Base-by-base conservation (phyloP, 2,329 filamentous ascomycete genomes). In the Claviceps humidiphila region DNA sequence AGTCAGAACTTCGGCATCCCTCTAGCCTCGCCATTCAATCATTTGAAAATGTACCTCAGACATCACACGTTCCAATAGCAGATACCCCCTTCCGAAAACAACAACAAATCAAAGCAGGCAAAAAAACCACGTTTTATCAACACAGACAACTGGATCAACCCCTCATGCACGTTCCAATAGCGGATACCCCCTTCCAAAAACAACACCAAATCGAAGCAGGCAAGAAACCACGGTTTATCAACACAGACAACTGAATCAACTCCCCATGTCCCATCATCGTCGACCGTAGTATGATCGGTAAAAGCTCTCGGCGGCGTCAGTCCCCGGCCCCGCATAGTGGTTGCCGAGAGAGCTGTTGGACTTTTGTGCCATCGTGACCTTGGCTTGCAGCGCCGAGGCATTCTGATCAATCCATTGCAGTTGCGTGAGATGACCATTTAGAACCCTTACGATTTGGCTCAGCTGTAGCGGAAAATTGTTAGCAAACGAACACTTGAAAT, bases 391-490 rank as follows among this genome's bases (percentile, higher is more conserved):
- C 37, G 84, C 78, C 16, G 83, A 79, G 39, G 91, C 87, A 57
- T 91, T 90, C 58, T 83, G 81, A 64, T 97, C 91, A 66, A 98
- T 97, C 72, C 86, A 87, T 69, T 96, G 91, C 55, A 98, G 76
- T 68, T 96, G 90, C 39, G 84, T 82, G 40, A 98, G 81, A 67
- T 98, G 93, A 24, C 85, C 83, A 67, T 98, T 98, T 59, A 98
- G 83, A 49, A 97, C 89, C 57, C 89, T 85, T 51, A 97, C 91
- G 62, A 98, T 95, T 69, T 96, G 89, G 59, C 89, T 91, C 64
- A 97, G 77, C 85, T 96, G 65, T 46, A n/a, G 30, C 17, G 30
- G 11, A 22, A 16, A 53, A 55, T 48, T 11, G 50, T 50, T 44
- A 53, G 61, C 64, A 13, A 38, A 30, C 11, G 14, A 3, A 44